phyloP scores from a whole-genome alignment of 148 eudicot genomes.

The Chenopodium album region DNA sequence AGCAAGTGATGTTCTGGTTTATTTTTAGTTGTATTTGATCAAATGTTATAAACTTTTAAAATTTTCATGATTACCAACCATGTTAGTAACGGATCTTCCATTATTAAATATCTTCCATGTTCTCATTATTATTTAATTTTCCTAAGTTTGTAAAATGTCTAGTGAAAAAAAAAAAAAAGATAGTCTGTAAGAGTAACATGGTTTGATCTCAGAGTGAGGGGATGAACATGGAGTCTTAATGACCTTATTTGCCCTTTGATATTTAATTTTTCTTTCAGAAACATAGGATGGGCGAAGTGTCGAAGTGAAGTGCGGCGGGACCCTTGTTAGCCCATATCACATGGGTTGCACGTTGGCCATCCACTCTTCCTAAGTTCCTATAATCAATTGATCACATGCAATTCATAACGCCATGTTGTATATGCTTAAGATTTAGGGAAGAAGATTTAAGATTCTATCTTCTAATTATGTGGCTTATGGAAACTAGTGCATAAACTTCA shows the following conservation, averaged over 20 bases:
- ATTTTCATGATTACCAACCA: conserved; percentile 13
- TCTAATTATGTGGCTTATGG: no score
- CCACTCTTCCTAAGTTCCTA: no score
- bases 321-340: conserved; percentile 14
- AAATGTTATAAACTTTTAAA: not conserved
- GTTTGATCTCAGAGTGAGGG: not conserved
- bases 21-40: not conserved
- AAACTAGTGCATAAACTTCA: not conserved
- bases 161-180: no score
- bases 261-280: not conserved
- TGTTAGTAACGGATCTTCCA: not conserved
- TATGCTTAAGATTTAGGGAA: not conserved
- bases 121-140: not conserved
- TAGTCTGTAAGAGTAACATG: not conserved
- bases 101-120: not conserved
- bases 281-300: not conserved
- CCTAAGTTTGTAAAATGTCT: not conserved
- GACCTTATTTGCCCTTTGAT: not conserved
- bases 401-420: not conserved
- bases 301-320: conserved; percentile 10
- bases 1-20: not conserved
- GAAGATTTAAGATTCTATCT: not conserved
- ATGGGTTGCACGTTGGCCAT: not conserved
- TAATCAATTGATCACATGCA: not conserved
- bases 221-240: conserved; percentile 13